Conservation (phyloP, 2,329 filamentous ascomycete species). For the Colletotrichum higginsianum region DNA sequence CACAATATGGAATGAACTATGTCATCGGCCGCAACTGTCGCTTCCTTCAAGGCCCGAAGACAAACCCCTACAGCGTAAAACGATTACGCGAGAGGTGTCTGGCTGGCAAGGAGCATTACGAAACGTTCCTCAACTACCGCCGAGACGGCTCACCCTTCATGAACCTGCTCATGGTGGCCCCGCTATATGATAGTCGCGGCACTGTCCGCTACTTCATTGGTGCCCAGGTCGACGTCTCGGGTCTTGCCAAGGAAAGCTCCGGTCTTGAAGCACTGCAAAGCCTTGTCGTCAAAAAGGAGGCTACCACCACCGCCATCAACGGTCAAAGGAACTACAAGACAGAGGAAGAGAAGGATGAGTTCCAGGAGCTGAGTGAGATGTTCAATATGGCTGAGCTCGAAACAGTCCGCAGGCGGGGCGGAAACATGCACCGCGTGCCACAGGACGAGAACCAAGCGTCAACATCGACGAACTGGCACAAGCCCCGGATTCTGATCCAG, state of each 20-base stretch:
- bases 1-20: constrained; percentile 82
- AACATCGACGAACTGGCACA: constrained; percentile 53
- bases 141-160: constrained; percentile 84
- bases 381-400: constrained; percentile 78
- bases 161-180: constrained; percentile 83
- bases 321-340: constrained; percentile 45
- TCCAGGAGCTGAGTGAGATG: constrained; percentile 78
- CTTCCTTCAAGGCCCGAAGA: constrained; percentile 83
- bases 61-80: constrained; percentile 73
- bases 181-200: constrained; percentile 77
- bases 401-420: constrained; percentile 74
- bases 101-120: constrained; percentile 78
- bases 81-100: constrained; percentile 74
- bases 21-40: constrained; percentile 83
- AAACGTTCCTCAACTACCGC: constrained; percentile 83
- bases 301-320: constrained; percentile 46
- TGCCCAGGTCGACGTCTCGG: constrained; percentile 80
- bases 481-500: constrained; percentile 57
- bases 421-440: constrained; percentile 69
- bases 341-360: constrained; percentile 63
- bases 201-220: constrained; percentile 78
- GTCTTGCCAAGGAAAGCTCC: constrained; percentile 75
- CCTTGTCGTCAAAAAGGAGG: constrained; percentile 57
- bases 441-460: constrained; percentile 61
- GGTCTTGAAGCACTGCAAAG: constrained; percentile 74